Evolutionary conservation across 345 rosid genomes (phyloP).

Genomic region (Aquilaria malaccensis): DNA sequence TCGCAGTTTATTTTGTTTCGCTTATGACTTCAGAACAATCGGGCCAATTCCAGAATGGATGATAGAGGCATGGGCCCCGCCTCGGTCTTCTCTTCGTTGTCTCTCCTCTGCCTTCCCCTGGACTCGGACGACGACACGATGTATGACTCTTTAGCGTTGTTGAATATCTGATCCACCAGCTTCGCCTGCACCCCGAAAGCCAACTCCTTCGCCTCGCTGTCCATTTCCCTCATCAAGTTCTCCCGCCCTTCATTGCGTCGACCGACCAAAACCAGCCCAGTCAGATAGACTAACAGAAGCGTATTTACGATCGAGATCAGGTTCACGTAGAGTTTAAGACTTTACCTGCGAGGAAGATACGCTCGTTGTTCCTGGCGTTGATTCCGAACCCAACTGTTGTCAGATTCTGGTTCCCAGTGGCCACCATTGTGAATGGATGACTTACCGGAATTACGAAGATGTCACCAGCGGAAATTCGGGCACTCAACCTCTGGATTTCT

Average conservation of each 20-base stretch:
- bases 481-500: neutral
- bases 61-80: neutral
- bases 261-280: too few relatives aligned
- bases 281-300: too few relatives aligned
- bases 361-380: neutral
- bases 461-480: neutral
- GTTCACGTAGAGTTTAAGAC: neutral
- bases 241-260: neutral
- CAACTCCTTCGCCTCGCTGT: constrained; percentile 7
- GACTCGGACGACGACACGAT: constrained; percentile 2
- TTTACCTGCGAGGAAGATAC: constrained; percentile 7
- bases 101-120: neutral
- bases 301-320: too few relatives aligned
- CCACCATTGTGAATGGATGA: constrained; percentile 4
- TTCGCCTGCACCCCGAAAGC: constrained; percentile 2
- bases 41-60: neutral
- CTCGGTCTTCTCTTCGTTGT: neutral
- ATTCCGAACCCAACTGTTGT: neutral
- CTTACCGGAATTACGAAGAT: constrained; percentile 2
- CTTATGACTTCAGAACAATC: constrained; percentile 1
- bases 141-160: neutral
- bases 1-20: too few relatives aligned
- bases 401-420: neutral
- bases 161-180: constrained; percentile 4
- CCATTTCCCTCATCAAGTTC: constrained; percentile 5